phyloP scores from a whole-genome alignment of 1,139 yeast species.

The Cylindricascospora bacillispora region DNA sequence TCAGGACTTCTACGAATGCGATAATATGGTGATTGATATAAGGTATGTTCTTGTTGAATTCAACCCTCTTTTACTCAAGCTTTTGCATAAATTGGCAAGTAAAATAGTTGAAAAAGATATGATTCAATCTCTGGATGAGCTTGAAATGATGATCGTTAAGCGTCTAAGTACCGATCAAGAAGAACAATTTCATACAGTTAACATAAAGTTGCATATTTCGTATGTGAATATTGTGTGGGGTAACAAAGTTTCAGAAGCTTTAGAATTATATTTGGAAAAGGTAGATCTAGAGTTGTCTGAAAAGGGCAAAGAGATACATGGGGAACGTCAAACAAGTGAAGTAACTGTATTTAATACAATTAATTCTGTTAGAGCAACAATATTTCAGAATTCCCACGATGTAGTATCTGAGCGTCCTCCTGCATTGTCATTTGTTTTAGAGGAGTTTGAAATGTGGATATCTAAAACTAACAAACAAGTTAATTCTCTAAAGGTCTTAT shows the following conservation, averaged over 20 bases:
- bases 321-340: constrained; percentile 9
- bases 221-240: constrained; percentile 29
- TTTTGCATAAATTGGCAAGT: constrained; percentile 19
- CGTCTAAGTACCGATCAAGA: constrained; percentile 30
- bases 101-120: constrained; percentile 26
- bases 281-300: constrained; percentile 19
- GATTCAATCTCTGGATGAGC: constrained; percentile 45
- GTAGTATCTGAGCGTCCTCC: constrained; percentile 13
- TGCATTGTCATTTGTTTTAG: constrained; percentile 13
- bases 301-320: constrained; percentile 9
- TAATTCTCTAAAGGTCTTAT: constrained; percentile 29
- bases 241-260: constrained; percentile 8
- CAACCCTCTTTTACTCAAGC: constrained; percentile 9
- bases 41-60: constrained; percentile 10
- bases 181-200: constrained; percentile 31
- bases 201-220: constrained; percentile 42
- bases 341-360: constrained; percentile 10
- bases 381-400: constrained; percentile 7
- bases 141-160: constrained; percentile 50
- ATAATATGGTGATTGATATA: constrained; percentile 13
- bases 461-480: constrained; percentile 21
- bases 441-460: constrained; percentile 34
- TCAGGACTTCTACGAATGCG: not conserved
- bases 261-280: constrained; percentile 31
- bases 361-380: constrained; percentile 13